Evolutionary conservation across 352 stramenopile genomes (phyloP).

Genomic region (Pythium sukuiense): DNA sequence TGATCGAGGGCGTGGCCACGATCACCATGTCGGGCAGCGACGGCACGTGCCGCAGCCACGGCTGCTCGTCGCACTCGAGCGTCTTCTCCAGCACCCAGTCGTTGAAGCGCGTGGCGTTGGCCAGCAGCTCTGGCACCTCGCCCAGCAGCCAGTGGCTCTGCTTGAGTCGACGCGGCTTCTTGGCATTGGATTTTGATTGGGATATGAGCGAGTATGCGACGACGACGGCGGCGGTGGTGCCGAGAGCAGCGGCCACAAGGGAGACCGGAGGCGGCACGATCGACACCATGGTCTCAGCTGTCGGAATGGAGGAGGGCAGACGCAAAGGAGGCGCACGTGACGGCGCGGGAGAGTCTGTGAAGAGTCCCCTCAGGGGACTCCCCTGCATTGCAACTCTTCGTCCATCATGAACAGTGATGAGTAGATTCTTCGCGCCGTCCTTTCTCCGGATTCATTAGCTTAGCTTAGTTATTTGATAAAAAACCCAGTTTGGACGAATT

Average conservation of each 20-base stretch:
- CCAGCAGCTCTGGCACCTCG: constrained; percentile 1
- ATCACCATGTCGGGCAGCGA: constrained; percentile 20
- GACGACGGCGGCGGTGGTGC: neutral
- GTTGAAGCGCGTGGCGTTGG: constrained; percentile 15
- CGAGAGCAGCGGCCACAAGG: neutral
- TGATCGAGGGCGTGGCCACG: constrained; percentile 12
- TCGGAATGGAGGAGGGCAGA: neutral
- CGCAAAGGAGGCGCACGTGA: no score
- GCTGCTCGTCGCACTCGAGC: constrained; percentile 6
- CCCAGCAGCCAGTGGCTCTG: constrained; percentile 8
- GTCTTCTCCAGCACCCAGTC: constrained; percentile 24
- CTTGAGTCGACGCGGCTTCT: neutral
- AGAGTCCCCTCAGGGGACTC: no score
- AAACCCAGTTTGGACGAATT: neutral
- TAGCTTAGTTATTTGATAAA: neutral
- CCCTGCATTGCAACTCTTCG: no score
- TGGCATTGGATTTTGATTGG: neutral
- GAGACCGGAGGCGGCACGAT: neutral
- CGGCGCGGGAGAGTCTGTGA: no score
- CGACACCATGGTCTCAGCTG: neutral
- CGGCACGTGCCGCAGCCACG: constrained; percentile 17
- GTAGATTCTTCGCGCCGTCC: no score
- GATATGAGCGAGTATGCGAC: neutral
- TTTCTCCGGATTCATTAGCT: neutral
- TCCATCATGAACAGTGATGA: no score